Conservation (phyloP, 352 stramenopile genomes). For the Globisporangium spinosum region DNA sequence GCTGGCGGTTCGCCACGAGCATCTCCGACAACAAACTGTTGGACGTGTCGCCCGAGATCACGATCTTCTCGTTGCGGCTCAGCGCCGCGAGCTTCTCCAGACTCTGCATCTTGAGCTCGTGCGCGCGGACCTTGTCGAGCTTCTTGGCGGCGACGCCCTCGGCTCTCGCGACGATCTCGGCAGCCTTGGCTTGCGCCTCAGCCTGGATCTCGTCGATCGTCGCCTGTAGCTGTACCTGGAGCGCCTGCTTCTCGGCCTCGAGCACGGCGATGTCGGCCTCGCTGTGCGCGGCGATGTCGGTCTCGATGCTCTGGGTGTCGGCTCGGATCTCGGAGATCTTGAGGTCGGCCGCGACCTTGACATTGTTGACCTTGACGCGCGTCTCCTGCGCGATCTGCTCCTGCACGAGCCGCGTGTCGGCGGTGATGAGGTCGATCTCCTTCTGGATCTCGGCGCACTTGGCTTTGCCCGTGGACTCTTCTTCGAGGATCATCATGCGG, state of each 20-base stretch:
- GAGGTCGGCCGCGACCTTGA: conserved; percentile 33
- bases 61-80: conserved; percentile 37
- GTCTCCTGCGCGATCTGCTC: conserved; percentile 56
- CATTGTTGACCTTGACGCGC: conserved; percentile 41
- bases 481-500: conserved; percentile 50
- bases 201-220: too few species aligned
- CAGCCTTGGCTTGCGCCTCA: conserved; percentile 27
- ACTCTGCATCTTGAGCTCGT: conserved; percentile 42
- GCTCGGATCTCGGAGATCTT: conserved; percentile 45
- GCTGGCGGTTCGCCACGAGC: conserved; percentile 52
- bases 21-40: conserved; percentile 54
- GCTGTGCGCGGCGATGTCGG: conserved; percentile 38
- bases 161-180: conserved; percentile 43
- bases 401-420: conserved; percentile 46
- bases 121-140: conserved; percentile 34
- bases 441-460: conserved; percentile 58
- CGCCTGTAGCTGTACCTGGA: conserved; percentile 35
- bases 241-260: conserved; percentile 30
- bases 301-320: conserved; percentile 42
- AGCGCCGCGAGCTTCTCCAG: conserved; percentile 40
- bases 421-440: conserved; percentile 48
- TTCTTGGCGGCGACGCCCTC: conserved; percentile 38
- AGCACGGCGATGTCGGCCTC: conserved; percentile 44
- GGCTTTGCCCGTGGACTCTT: conserved; percentile 53
- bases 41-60: conserved; percentile 45